A percentile compares a stretch with the other conserved stretches of the same genome.
Evolutionary conservation across 768 basidiomycete genomes (phyloP).

Genomic region (Lentinula sp.): DNA sequence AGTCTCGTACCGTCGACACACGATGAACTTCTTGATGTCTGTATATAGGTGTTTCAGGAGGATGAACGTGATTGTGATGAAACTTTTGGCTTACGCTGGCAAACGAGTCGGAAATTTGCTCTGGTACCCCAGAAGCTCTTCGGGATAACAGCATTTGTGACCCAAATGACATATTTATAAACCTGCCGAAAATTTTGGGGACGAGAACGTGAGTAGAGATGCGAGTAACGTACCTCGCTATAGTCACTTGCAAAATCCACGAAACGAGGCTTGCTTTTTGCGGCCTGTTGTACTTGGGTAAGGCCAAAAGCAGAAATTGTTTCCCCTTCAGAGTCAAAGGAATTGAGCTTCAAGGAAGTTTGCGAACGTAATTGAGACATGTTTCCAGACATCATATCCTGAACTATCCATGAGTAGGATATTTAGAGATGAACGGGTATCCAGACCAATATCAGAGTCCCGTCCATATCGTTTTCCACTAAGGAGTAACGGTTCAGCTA

Average conservation of each 20-base stretch:
- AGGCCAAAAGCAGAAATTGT: slow-evolving; percentile 37
- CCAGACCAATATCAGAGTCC: slow-evolving; percentile 56
- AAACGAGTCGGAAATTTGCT: slow-evolving; percentile 54
- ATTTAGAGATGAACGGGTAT: not conserved
- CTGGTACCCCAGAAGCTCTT: slow-evolving; percentile 73
- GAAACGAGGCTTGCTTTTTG: slow-evolving; percentile 65
- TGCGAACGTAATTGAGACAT: slow-evolving; percentile 55
- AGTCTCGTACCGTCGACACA: slow-evolving; percentile 75
- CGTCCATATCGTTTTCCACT: slow-evolving; percentile 43
- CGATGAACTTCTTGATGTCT: slow-evolving; percentile 77
- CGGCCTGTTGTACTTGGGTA: slow-evolving; percentile 40
- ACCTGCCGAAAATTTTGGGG: slow-evolving; percentile 39
- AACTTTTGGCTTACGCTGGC: slow-evolving; percentile 38
- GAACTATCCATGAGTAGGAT: slow-evolving; percentile 9
- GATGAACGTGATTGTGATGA: not conserved
- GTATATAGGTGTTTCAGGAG: not conserved
- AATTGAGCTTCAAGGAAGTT: slow-evolving; percentile 31
- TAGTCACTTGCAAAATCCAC: slow-evolving; percentile 67
- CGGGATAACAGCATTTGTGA: slow-evolving; percentile 70
- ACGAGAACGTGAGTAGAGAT: not conserved
- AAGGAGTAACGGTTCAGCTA: slow-evolving; percentile 29
- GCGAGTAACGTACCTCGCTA: slow-evolving; percentile 42
- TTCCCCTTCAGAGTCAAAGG: slow-evolving; percentile 49
- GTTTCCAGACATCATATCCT: slow-evolving; percentile 77
- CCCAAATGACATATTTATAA: slow-evolving; percentile 53